Evolutionary conservation across 495 filamentous ascomycete species (phyloP).

Genomic region (Penicillium canariense): DNA sequence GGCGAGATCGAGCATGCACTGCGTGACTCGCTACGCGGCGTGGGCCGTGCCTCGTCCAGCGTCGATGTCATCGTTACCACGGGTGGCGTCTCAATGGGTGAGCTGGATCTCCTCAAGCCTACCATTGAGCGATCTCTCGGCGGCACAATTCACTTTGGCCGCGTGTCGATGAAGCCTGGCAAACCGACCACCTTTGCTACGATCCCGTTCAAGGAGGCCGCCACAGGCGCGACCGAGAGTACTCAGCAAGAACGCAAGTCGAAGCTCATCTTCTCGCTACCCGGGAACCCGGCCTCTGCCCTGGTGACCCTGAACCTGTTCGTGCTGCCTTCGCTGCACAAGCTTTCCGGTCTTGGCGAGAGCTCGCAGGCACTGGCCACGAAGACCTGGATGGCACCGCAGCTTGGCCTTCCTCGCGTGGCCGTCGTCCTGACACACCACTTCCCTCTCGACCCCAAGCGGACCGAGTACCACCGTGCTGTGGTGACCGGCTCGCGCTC

Average conservation of each 20-base stretch:
- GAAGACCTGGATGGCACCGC: conserved; percentile 24
- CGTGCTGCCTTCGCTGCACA: conserved; percentile 82
- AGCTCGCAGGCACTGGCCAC: conserved; percentile 24
- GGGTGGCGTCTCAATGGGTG: conserved; percentile 96
- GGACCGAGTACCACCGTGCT: conserved; percentile 87
- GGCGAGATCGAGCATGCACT: conserved; percentile 76
- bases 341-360: conserved; percentile 49
- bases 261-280: conserved; percentile 84
- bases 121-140: conserved; percentile 88
- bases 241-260: conserved; percentile 53
- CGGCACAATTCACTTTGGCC: conserved; percentile 94
- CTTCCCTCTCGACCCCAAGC: conserved; percentile 65
- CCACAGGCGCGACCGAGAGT: conserved; percentile 5
- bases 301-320: conserved; percentile 93
- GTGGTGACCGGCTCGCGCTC: conserved; percentile 54
- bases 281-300: conserved; percentile 91
- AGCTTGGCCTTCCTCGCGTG: conserved; percentile 67
- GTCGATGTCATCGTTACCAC: conserved; percentile 88
- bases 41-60: conserved; percentile 30
- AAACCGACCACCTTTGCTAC: conserved; percentile 98
- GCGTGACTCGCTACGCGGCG: conserved; percentile 63
- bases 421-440: conserved; percentile 70
- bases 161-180: conserved; percentile 96
- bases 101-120: conserved; percentile 94
- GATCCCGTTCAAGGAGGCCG: conserved; percentile 56